phyloP scores from a whole-genome alignment of 305 asterid species.

The Euphrasia arctica region DNA sequence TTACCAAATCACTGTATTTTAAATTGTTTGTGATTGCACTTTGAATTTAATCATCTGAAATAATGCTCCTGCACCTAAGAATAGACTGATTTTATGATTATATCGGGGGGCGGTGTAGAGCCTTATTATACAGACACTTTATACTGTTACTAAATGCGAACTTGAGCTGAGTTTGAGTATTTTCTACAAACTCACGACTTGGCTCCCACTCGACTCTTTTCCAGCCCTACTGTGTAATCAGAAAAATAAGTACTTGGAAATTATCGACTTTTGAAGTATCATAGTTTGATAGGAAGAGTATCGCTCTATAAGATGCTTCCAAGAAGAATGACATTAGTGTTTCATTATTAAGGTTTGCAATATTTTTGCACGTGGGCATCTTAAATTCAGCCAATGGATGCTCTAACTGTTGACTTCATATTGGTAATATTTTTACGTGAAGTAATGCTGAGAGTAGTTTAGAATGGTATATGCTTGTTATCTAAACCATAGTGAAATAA shows the following conservation, averaged over 20 bases:
- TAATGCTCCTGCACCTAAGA: background rate
- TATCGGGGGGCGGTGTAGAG: background rate
- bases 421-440: background rate
- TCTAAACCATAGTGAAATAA: slow-evolving; percentile 5
- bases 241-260: no score
- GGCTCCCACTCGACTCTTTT: no score
- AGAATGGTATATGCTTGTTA: background rate
- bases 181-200: no score
- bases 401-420: background rate
- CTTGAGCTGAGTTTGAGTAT: background rate
- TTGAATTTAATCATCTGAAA: background rate
- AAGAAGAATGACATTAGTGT: background rate
- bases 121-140: background rate
- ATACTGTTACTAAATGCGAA: background rate
- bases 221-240: no score
- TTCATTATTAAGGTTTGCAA: background rate
- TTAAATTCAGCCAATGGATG: background rate
- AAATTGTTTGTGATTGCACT: background rate
- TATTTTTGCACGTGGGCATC: background rate
- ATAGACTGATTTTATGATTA: background rate
- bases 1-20: slow-evolving; percentile 2
- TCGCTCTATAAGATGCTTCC: background rate
- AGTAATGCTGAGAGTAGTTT: background rate
- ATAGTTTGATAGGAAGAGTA: slow-evolving; percentile 8
- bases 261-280: background rate